These are phyloP conservation scores for Fusarium xylarioides DNA, from an alignment of 2,329 filamentous ascomycete genomes.

Conservation along the genomic window DNA sequence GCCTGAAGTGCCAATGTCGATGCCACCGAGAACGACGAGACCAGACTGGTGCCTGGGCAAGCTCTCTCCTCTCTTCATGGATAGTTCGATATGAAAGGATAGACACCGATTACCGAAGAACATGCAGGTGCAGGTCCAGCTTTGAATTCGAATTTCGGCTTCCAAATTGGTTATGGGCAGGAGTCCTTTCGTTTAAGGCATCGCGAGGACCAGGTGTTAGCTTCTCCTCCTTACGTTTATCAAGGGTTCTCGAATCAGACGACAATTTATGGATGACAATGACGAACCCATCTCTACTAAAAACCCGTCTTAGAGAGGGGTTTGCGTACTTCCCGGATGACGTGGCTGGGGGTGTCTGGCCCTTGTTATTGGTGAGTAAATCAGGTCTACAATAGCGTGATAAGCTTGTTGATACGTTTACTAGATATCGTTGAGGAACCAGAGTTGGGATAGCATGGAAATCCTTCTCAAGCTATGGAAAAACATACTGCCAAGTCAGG, in stretches of 20 bases:
- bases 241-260: accelerated
- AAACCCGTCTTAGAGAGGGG: accelerated
- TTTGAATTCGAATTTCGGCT: background rate
- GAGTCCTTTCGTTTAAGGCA: background rate
- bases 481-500: conserved; percentile 16
- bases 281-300: accelerated
- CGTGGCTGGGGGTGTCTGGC: accelerated
- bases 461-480: conserved; percentile 8
- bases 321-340: conserved; percentile 13
- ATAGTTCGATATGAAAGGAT: background rate
- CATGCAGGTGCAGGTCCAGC: background rate
- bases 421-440: accelerated
- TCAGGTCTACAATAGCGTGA: accelerated
- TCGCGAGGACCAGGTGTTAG: background rate
- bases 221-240: background rate
- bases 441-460: accelerated
- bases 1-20: background rate
- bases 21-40: background rate
- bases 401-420: accelerated
- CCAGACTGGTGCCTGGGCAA: background rate
- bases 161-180: conserved; percentile 26
- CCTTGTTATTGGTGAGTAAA: background rate
- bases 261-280: accelerated
- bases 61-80: conserved; percentile 3
- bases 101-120: accelerated